Conservation (phyloP, 2,329 filamentous ascomycete genomes). For the Trichoderma semiorbis region DNA sequence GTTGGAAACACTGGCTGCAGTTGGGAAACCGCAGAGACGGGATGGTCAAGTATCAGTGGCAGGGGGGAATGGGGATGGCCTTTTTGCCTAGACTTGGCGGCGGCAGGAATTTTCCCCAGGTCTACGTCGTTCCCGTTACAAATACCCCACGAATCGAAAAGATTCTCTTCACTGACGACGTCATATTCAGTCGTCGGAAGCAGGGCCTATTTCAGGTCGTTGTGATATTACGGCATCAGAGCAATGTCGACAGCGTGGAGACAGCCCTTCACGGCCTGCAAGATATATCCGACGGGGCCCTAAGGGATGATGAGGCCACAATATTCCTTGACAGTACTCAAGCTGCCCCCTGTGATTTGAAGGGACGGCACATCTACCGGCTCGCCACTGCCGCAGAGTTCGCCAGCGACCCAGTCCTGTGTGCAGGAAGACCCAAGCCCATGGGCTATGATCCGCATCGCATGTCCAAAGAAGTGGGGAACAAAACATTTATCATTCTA, state of each 20-base stretch:
- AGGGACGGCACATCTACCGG: neutral
- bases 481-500: conserved; percentile 13
- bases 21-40: conserved; percentile 18
- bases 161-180: conserved; percentile 19
- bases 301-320: neutral
- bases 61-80: conserved; percentile 10
- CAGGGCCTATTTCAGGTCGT: neutral
- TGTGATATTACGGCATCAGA: neutral
- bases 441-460: neutral
- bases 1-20: conserved; percentile 10
- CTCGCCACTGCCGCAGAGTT: conserved; percentile 9
- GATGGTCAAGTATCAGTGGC: conserved; percentile 10
- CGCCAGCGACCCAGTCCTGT: neutral
- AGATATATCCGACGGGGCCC: neutral
- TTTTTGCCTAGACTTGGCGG: neutral
- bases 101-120: neutral
- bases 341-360: neutral
- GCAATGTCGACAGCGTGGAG: neutral
- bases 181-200: neutral
- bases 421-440: conserved; percentile 12
- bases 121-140: neutral
- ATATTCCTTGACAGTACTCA: neutral
- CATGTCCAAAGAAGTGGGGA: conserved; percentile 5
- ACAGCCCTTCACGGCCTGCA: neutral
- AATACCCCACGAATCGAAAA: neutral